Conservation (phyloP, 805 yeast genomes). For the Lachancea sp. region DNA sequence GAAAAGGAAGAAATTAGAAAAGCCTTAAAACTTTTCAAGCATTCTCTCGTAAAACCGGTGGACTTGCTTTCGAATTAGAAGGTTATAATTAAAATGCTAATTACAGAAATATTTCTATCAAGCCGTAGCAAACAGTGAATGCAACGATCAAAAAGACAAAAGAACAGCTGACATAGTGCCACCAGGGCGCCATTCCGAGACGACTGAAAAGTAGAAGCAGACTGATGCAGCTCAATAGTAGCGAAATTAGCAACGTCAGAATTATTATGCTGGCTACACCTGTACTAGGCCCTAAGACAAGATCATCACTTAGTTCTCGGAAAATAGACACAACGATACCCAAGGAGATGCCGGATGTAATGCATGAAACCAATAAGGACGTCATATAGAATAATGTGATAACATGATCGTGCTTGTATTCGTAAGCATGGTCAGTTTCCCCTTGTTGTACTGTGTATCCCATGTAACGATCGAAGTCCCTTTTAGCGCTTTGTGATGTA, state of each 20-base stretch:
- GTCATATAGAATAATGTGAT: conserved; percentile 27
- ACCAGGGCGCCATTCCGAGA: conserved; percentile 27
- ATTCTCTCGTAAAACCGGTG: background rate
- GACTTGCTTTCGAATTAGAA: too few species aligned
- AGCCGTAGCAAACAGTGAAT: conserved; percentile 29
- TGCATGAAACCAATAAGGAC: conserved; percentile 20
- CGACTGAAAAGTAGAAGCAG: conserved; percentile 28
- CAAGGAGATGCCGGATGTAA: conserved; percentile 25
- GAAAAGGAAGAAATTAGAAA: conserved; percentile 34
- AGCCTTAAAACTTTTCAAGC: background rate
- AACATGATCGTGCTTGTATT: conserved; percentile 30
- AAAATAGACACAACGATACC: conserved; percentile 26
- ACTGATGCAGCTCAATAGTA: conserved; percentile 20
- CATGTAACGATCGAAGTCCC: conserved; percentile 19
- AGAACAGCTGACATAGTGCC: conserved; percentile 30
- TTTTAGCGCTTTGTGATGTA: conserved; percentile 7
- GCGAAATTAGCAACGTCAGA: conserved; percentile 21
- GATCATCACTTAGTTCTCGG: conserved; percentile 16
- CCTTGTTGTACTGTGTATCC: conserved; percentile 17
- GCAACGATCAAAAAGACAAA: conserved; percentile 23
- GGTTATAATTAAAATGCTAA: conserved; percentile 1
- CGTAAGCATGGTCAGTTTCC: conserved; percentile 25
- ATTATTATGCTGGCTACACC: conserved; percentile 18
- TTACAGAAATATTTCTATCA: conserved; percentile 22
- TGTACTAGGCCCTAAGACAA: conserved; percentile 18